Evolutionary conservation across 129 eudicot species (phyloP).

Genomic region (Lactuca saligna): DNA sequence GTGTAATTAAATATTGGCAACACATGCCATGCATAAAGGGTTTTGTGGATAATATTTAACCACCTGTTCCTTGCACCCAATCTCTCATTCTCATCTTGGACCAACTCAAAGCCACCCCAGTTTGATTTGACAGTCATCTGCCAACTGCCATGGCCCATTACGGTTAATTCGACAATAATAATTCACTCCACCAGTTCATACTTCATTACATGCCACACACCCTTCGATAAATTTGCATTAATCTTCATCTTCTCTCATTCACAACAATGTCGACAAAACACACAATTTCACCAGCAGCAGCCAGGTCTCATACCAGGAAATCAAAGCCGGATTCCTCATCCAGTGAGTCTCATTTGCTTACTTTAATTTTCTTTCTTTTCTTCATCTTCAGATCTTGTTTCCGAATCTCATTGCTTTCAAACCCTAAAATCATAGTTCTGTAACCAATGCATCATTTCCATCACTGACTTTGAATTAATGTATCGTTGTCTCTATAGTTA

Average conservation of each 20-base stretch:
- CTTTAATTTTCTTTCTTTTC: not conserved
- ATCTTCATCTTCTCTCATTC: not conserved
- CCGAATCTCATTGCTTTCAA: not conserved
- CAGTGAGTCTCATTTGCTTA: not conserved
- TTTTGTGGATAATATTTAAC: not conserved
- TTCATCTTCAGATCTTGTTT: not conserved
- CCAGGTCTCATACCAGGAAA: constrained; percentile 9
- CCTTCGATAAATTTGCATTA: not conserved
- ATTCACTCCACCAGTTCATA: not conserved
- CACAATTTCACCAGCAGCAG: not conserved
- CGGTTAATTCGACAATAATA: too few relatives aligned
- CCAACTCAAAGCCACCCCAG: not conserved
- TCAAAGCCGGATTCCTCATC: constrained; percentile 13
- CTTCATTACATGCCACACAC: not conserved
- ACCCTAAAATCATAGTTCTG: not conserved
- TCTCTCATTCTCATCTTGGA: not conserved
- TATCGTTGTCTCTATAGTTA: not conserved
- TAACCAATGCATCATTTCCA: too few relatives aligned
- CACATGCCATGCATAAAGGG: too few relatives aligned
- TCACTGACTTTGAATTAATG: too few relatives aligned
- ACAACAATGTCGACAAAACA: not conserved
- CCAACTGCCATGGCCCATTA: too few relatives aligned
- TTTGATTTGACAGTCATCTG: too few relatives aligned
- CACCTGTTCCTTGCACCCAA: not conserved
- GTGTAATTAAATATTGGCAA: too few relatives aligned